Percentiles rank a stretch among this genome's conserved stretches.
These are phyloP conservation scores for Fraxinus quadrangulata DNA, from an alignment of 257 asterid genomes.

Conservation along the genomic window DNA sequence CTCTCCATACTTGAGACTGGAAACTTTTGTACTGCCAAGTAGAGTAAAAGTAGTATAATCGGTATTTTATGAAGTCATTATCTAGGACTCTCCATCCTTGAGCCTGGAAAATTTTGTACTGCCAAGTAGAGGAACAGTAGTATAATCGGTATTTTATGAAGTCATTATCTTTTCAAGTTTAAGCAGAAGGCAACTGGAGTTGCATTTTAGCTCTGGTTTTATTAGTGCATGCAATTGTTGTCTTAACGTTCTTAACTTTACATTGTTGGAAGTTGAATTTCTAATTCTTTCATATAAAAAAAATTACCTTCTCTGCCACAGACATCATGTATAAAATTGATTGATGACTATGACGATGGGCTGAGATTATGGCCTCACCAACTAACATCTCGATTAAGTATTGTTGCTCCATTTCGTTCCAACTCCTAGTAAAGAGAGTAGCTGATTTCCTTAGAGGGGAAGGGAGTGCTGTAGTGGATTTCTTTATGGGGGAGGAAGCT, in stretches of 20 bases:
- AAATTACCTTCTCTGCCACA: no score
- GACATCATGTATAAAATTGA: no score
- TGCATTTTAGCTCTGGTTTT: constrained; percentile 32
- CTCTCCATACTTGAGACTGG: constrained; percentile 45
- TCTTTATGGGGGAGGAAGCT: no score
- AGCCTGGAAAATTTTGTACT: constrained; percentile 20
- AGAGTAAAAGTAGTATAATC: neutral
- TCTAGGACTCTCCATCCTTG: constrained; percentile 52
- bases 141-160: neutral
- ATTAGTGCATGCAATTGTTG: constrained; percentile 35
- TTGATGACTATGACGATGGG: no score
- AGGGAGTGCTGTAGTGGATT: no score
- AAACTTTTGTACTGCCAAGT: constrained; percentile 16
- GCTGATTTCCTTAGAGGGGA: no score
- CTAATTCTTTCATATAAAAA: neutral
- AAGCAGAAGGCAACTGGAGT: constrained; percentile 9
- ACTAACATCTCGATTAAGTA: no score
- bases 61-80: neutral
- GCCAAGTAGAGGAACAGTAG: constrained; percentile 7
- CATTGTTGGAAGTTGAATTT: constrained; percentile 19
- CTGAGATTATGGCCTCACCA: no score
- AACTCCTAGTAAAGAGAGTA: no score
- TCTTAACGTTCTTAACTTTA: constrained; percentile 26
- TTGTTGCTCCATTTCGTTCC: no score
- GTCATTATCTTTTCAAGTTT: neutral